Conservation (phyloP, 495 filamentous ascomycete species). For the Lasiosphaeria hispida region DNA sequence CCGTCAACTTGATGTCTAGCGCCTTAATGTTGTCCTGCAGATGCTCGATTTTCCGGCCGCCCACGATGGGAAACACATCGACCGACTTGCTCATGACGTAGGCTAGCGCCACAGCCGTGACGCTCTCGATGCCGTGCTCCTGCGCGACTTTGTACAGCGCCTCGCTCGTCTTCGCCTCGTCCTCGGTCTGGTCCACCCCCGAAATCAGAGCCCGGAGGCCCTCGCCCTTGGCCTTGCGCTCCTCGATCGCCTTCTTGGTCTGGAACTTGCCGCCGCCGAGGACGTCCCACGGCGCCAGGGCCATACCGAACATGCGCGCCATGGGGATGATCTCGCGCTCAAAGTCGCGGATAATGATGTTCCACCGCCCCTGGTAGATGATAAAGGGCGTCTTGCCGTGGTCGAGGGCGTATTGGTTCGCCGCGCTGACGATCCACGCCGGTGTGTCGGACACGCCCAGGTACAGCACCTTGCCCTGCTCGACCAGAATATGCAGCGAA, state of each 20-base stretch:
- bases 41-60: slow-evolving; percentile 61
- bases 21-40: slow-evolving; percentile 62
- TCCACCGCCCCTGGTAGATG: slow-evolving; percentile 70
- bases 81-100: slow-evolving; percentile 54
- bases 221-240: slow-evolving; percentile 38
- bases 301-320: slow-evolving; percentile 59
- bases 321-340: slow-evolving; percentile 62
- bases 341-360: slow-evolving; percentile 51
- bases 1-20: slow-evolving; percentile 50
- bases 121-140: slow-evolving; percentile 40
- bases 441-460: slow-evolving; percentile 62
- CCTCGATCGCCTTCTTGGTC: slow-evolving; percentile 38
- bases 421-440: slow-evolving; percentile 61
- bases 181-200: slow-evolving; percentile 34
- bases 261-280: slow-evolving; percentile 57
- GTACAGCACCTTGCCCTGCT: slow-evolving; percentile 63
- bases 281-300: slow-evolving; percentile 55
- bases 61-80: slow-evolving; percentile 50
- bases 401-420: slow-evolving; percentile 59
- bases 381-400: slow-evolving; percentile 61
- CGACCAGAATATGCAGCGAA: slow-evolving; percentile 55
- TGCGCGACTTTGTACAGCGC: slow-evolving; percentile 52
- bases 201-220: slow-evolving; percentile 21
- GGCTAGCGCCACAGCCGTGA: slow-evolving; percentile 53
- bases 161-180: slow-evolving; percentile 42